Evolutionary conservation across 192 early-diverging fungal species (phyloP).

Genomic region (Backusella westeae): DNA sequence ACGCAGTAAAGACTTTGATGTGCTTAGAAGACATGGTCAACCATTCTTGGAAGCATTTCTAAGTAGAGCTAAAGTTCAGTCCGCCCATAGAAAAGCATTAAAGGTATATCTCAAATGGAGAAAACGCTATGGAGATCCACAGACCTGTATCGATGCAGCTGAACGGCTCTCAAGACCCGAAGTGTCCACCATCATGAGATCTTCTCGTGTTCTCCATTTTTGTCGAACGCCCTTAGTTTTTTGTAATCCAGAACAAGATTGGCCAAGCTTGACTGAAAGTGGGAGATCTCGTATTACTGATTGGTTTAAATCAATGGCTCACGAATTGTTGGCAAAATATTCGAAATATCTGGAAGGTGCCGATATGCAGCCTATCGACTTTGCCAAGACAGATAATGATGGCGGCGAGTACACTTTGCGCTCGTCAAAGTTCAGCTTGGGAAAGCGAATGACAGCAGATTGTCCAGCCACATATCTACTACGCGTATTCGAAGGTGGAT

Average conservation of each 20-base stretch:
- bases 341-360: slow-evolving; percentile 47
- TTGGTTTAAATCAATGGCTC: slow-evolving; percentile 45
- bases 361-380: slow-evolving; percentile 55
- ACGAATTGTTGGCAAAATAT: slow-evolving; percentile 47
- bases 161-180: slow-evolving; percentile 42
- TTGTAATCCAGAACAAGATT: slow-evolving; percentile 24
- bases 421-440: slow-evolving; percentile 40
- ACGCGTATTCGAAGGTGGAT: slow-evolving; percentile 55
- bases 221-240: slow-evolving; percentile 51
- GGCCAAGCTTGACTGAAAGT: not conserved
- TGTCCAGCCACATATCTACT: slow-evolving; percentile 49
- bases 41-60: slow-evolving; percentile 52
- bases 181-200: slow-evolving; percentile 47
- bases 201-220: slow-evolving; percentile 52
- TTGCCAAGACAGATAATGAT: slow-evolving; percentile 36
- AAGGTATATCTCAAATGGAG: slow-evolving; percentile 53
- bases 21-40: slow-evolving; percentile 47
- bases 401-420: slow-evolving; percentile 24
- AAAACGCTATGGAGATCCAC: slow-evolving; percentile 37
- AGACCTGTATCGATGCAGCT: slow-evolving; percentile 12
- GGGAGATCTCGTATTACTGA: not conserved
- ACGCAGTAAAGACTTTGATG: slow-evolving; percentile 30
- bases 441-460: slow-evolving; percentile 31
- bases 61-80: slow-evolving; percentile 39
- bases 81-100: slow-evolving; percentile 49